phyloP scores from a whole-genome alignment of 495 filamentous ascomycete genomes.

The Eremomyces bilateralis region DNA sequence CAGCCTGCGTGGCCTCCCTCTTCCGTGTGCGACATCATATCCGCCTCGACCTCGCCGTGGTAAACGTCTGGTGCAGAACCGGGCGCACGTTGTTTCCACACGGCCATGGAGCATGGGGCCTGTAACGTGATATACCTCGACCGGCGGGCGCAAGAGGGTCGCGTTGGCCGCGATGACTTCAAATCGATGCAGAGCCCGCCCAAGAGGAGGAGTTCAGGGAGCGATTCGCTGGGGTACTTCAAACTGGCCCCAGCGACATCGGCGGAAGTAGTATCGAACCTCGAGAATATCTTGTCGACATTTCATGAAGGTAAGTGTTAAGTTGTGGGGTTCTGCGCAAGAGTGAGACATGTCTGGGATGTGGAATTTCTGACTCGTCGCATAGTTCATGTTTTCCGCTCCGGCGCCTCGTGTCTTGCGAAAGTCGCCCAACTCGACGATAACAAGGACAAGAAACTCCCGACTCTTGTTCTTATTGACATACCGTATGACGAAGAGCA shows the following conservation, averaged over 20 bases:
- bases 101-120: conserved; percentile 19
- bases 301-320: conserved; percentile 15
- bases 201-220: conserved; percentile 10
- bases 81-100: too few species aligned
- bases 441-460: conserved; percentile 4
- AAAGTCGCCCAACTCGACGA: conserved; percentile 13
- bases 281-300: conserved; percentile 13
- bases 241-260: conserved; percentile 5
- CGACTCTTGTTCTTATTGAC: conserved; percentile 15
- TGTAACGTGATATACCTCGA: conserved; percentile 19
- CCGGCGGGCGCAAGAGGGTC: conserved; percentile 13
- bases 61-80: too few species aligned
- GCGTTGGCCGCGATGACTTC: conserved; percentile 13
- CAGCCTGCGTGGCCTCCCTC: too few species aligned
- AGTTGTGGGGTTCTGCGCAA: background rate
- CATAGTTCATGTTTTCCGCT: conserved; percentile 13
- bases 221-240: conserved; percentile 11
- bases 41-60: too few species aligned
- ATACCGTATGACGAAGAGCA: conserved; percentile 19
- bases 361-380: too few species aligned
- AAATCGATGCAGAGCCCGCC: conserved; percentile 6
- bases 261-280: conserved; percentile 11
- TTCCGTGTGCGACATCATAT: too few species aligned
- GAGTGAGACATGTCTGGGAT: background rate
- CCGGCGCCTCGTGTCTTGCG: conserved; percentile 10